Evolutionary conservation across 106 monocot genomes (phyloP), one percentile per base, ranked within the genome.

Genomic region (Dendrobium officinale): DNA sequence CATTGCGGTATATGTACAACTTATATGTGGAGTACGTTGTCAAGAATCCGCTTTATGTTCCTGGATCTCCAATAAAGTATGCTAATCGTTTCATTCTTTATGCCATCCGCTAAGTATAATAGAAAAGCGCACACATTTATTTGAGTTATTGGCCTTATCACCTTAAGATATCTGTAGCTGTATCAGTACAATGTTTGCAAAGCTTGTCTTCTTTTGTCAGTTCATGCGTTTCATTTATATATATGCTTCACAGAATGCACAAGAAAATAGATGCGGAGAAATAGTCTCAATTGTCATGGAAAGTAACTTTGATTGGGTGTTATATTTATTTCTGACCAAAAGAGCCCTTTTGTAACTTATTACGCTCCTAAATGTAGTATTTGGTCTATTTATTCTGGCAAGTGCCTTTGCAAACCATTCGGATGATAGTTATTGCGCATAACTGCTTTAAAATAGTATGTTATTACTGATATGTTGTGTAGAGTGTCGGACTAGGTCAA

Each of bases 1-100:
- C 91, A 4, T 78, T 98, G 85, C 92, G 89, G 83, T 83, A 95
- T 80, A 98, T 98, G 54, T 98, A 97, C 88, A 94, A 92, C 77
- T 54, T 97, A 33, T 94, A 94, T 78, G 96, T 97, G 80, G 93
- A 93, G 82, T 93, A 93, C 79, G 96, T 97, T 79, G 88, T 97
- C 67, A 97, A 94, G 81, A 97, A 93, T 89, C 96, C 96, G 51
- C 90, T 97, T 26, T 94, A 97, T 84, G 77, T 81, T 84, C 93
- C 89, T 66, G 96, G 93, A 17, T 88, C 88, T 72, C 81, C 91
- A 75, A 88, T 96, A 82, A 89, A 88, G 96, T 93, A 93, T 81
- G 91, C 64, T 70, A 80, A 41, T 37, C 33, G 45, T 37, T 49
- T 17, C 47, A 59, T 78, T 19, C 47, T 27, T 47, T 67, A 9